Evolutionary conservation across 371 early-diverging fungal genomes (phyloP), one percentile per base, ranked within the genome.

Genomic region (Mucor circinelloides): DNA sequence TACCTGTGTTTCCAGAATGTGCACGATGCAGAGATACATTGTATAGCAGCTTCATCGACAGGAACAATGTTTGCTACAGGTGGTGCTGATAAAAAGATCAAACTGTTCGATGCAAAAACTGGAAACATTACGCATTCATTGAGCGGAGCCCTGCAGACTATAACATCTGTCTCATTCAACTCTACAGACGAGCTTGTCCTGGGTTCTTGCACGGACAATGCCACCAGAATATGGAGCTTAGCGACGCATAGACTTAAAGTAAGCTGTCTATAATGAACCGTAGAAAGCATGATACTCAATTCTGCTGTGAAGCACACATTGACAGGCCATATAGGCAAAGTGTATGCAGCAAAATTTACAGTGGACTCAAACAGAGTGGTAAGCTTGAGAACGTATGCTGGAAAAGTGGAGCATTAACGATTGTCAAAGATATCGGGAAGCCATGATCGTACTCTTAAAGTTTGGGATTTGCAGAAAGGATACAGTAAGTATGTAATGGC

Each of bases 301-400:
- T 66, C 15, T 63, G 58, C 25, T 60, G 25, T 52, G 38, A 32
- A 95, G 93, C 94, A 94, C 69, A 94, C 97, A 12, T 83, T 98
- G 70, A 96, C 95, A 0, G 98, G 99, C 1, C 99, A 98, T 78
- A 92, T 96, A 50, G 97, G 96, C 27, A 94, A 95, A 76, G 96
- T 98, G 0, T 93, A 87, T 71, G 80, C 94, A 9, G 95, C 96
- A 0, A 89, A 90, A 71, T 97, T 98, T 61, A 93, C 84, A 62
- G 76, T 87, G 1, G 93, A 94, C 68, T 86, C 92, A 6, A 88
- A 87, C 69, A 84, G 88, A 58, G 90, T 98, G 67, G 94, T 94
- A 81, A 72, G 76, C 1, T 17, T 40, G 17, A 34, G 13, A 4
- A 1, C 25, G n/a, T n/a, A 13, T 13, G 27, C 2, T 50, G 2